Base-by-base conservation (phyloP, 2,329 filamentous ascomycete genomes). In the Pestalotiopsis sp. region DNA sequence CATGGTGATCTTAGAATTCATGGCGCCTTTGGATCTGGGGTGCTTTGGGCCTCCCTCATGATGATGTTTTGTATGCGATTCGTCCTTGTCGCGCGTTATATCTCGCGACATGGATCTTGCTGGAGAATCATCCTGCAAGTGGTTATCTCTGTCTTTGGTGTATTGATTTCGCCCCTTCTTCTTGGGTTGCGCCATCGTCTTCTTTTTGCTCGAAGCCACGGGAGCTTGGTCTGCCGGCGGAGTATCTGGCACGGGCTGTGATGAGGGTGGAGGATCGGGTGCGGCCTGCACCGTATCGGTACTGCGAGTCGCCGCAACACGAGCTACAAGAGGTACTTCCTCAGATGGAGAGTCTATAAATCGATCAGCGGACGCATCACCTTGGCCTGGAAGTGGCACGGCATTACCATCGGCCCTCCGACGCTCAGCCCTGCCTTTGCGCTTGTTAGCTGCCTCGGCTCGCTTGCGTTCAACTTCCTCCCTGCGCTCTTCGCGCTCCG, bases 91-190 rank as follows among this genome's bases (percentile, higher is more conserved):
- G 61, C 71, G 73, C 27, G 73, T 71, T 72, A 88, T 82, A 77
- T 88, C 84, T 60, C 86, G 78, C 70, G 84, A 80, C 73, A 85
- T 78, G 68, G 88, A 87, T 70, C 89, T 81, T 52, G 84, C 83
- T 11, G 88, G 87, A 4, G 90, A 90, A 31, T 84, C 86, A 36
- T 89, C 87, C 38, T 78, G 75, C 9, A 84, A 84, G 20, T 86
- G 84, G 4, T 77, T 78, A 62, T 93, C 92, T 60, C 90, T 88
- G 71, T 95, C 92, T 76, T 91, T 92, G 0, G 92, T 95, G 75
- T 95, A 95, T 78, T 96, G 93, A 72, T 95, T 96, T 71, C 92
- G 90, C 20, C 92, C 91, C 69, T 91, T 90, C 45, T 87, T 90
- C 73, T 90, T 89, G 70, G 91, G 90, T 75, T 91, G 90, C 73